These are phyloP conservation scores for Rhodamnia rubescens DNA, from an alignment of 345 rosid genomes.

Conservation along the genomic window DNA sequence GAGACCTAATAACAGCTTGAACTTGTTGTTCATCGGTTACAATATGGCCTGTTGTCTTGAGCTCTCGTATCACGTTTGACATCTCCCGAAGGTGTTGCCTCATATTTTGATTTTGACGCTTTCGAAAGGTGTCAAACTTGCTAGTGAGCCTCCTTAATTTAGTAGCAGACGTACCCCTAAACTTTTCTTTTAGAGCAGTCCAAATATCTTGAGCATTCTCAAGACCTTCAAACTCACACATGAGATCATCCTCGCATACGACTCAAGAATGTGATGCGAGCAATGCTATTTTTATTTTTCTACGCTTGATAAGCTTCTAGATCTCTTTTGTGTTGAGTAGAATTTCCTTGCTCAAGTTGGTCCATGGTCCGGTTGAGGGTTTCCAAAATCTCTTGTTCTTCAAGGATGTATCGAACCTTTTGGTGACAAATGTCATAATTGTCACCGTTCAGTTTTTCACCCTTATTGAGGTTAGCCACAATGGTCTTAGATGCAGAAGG, in stretches of 20 bases:
- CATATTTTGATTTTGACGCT: background rate
- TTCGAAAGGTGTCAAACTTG: background rate
- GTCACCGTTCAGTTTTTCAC: too few relatives aligned
- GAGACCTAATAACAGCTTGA: background rate
- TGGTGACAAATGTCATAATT: too few relatives aligned
- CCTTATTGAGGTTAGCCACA: too few relatives aligned
- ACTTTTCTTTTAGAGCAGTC: background rate
- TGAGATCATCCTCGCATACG: background rate
- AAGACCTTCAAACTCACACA: background rate
- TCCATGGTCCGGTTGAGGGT: too few relatives aligned
- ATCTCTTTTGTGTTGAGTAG: too few relatives aligned
- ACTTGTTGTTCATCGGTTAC: background rate
- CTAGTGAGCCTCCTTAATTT: background rate
- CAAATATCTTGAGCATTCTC: background rate
- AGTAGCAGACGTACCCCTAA: background rate
- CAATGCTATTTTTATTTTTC: background rate
- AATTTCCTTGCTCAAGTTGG: too few relatives aligned
- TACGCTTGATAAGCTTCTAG: too few relatives aligned
- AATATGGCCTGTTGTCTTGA: background rate
- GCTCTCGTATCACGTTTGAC: background rate
- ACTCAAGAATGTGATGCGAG: background rate
- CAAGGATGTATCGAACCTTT: too few relatives aligned
- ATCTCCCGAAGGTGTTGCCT: background rate
- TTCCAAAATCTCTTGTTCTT: too few relatives aligned
- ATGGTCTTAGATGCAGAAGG: too few relatives aligned